These are phyloP conservation scores for Cyclotella baltica DNA, from an alignment of 108 stramenopile species.

Conservation along the genomic window DNA sequence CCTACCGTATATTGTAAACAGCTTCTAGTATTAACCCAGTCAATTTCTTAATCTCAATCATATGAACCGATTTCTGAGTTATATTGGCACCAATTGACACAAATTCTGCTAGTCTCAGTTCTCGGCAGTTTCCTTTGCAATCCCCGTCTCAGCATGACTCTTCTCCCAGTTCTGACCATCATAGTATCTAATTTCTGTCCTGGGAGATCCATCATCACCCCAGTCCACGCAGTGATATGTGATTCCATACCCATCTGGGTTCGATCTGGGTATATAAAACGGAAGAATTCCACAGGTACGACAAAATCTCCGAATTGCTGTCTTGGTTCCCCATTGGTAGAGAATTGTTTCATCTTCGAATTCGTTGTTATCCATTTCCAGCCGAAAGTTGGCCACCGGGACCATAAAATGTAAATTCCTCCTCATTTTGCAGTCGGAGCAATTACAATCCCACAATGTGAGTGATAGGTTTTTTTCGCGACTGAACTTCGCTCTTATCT, in stretches of 20 bases:
- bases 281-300: constrained; percentile 39
- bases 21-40: too few species aligned
- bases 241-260: constrained; percentile 52
- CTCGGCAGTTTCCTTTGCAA: constrained; percentile 18
- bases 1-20: too few species aligned
- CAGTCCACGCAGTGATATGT: constrained; percentile 35
- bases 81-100: too few species aligned
- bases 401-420: constrained; percentile 50
- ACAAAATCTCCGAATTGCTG: constrained; percentile 45
- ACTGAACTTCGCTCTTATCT: constrained; percentile 17
- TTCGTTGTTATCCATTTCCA: neutral
- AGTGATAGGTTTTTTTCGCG: constrained; percentile 1
- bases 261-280: constrained; percentile 49
- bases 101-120: neutral
- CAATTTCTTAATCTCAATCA: too few species aligned
- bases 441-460: constrained; percentile 49
- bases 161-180: constrained; percentile 36
- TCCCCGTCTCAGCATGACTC: constrained; percentile 30
- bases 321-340: constrained; percentile 42
- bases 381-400: neutral
- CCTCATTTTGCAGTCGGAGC: constrained; percentile 47
- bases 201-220: constrained; percentile 13
- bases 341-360: constrained; percentile 23
- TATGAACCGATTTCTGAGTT: too few species aligned
- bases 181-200: constrained; percentile 1